Base-by-base conservation (phyloP, 2,329 filamentous ascomycete species). In the Dendryphion nanum region DNA sequence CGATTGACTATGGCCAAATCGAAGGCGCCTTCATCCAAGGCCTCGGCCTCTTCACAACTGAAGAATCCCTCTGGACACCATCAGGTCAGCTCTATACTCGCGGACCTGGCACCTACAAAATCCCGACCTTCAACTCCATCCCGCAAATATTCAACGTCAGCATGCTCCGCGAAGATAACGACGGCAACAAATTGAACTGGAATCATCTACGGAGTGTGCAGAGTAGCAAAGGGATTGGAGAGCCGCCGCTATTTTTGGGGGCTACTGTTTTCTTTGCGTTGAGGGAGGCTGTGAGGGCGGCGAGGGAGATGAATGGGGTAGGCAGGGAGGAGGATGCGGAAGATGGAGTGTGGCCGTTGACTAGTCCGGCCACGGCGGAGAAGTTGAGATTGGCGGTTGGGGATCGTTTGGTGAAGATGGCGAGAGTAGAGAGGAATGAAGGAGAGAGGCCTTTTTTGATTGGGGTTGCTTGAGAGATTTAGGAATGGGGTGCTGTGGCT, bases 181-280 rank as follows among this genome's bases (percentile, higher is more conserved):
- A 62, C 1, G 63, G 63, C 0, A 63, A 58, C 2, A 54, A 56
- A 2, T 30, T 94, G 4, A 81, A 83, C 55, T 95, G 89, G 89
- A 81, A 89, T 65, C 83, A 93, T 53, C 71, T 95, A 36, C 75
- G 87, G 18, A 91, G 86, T 0, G 90, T 95, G 45, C 86, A 93
- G 71, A 78, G 87, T 18, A 88, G 82, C 44, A 75, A 89, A 20
- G 89, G 88, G 6, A 85, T 93, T 2, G 88, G 81, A 0, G 81
- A 85, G 56, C 81, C 81, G 17, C 81, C 81, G 0, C 57, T 85
- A 19, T 95, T 94, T 62, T 78, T 95, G 78, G 89, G 88, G 10
- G 84, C 81, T 42, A 78, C 79, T 0, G 87, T 93, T 0, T 93
- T 94, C 71, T 95, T 95, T 60, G 89, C 88, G 1, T 83, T 95